Evolutionary conservation across 2,329 filamentous ascomycete genomes (phyloP), one percentile per base, ranked within the genome.

Genomic region (Aspergillus unguis): DNA sequence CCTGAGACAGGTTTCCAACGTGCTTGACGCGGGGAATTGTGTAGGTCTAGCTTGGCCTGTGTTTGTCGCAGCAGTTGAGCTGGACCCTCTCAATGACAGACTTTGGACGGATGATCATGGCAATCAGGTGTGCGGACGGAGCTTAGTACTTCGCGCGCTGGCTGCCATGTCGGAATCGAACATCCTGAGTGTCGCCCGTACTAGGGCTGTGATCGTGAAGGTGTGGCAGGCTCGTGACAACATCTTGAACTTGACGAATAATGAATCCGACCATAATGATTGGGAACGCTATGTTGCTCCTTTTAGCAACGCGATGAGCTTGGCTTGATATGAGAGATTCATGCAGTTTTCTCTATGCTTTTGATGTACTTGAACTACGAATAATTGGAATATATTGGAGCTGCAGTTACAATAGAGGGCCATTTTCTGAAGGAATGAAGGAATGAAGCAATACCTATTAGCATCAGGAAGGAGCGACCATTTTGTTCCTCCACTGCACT

Each of bases 161-260:
- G 65, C 71, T 3, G 65, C 66, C 1, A 72, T 79, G 66, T 64
- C 69, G 0, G 67, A 71, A 25, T 71, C 67, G 0, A 75, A 74
- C 1, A 62, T 77, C 0, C 65, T 67, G 2, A 79, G 79, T 42
- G 68, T 78, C 5, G 66, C 71, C 7, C 69, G 74, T 23, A 77
- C 75, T 6, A 65, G 73, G 8, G 71, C 73, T 0, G 77, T 79
- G 3, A 76, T 79, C 47, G 66, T 72, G 7, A 77, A 75, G 41
- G 69, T 79, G 8, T 79, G 77, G 77, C 71, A 73, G 50, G 70
- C 70, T 40, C 67, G 77, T 25, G 75, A 79, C 46, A 55, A 65
- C 40, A 54, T 71, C 40, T 50, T 67, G 6, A 68, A 65, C 29
- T 54, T 52, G 6, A 46, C 53, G 5, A 26, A 57, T 7, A 41